Evolutionary conservation across 257 asterid genomes (phyloP).

Genomic region (Nicotiana paniculata): DNA sequence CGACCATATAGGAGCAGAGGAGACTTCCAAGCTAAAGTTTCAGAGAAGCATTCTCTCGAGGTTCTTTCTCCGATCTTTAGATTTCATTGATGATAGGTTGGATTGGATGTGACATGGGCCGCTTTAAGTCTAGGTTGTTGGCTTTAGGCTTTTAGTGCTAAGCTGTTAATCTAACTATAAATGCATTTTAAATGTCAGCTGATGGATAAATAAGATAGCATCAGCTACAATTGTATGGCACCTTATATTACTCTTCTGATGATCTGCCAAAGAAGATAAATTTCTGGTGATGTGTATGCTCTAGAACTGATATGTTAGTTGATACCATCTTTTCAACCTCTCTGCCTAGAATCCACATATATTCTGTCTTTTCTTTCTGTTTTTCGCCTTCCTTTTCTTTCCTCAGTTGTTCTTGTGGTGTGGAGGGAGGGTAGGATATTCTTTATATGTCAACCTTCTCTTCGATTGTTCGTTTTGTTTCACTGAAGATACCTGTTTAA

Average conservation of each 20-base stretch:
- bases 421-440: background rate
- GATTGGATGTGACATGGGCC: background rate
- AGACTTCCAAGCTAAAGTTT: conserved; percentile 30
- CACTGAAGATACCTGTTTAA: background rate
- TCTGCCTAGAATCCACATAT: background rate
- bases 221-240: background rate
- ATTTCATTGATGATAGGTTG: background rate
- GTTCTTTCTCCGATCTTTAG: conserved; percentile 28
- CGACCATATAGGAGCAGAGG: conserved; percentile 50
- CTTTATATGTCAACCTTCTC: background rate
- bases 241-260: background rate
- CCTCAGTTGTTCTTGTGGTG: background rate
- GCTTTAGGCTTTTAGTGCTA: background rate
- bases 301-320: background rate
- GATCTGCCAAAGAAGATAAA: background rate
- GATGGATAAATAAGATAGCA: background rate
- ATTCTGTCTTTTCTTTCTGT: background rate
- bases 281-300: background rate
- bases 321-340: background rate
- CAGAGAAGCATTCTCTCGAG: conserved; percentile 45
- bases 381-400: background rate
- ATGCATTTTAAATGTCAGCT: background rate
- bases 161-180: background rate
- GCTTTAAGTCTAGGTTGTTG: background rate
- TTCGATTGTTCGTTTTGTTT: background rate